phyloP scores from a whole-genome alignment of 1,284 basidiomycete genomes.

The Ceraceosorus guamensis region DNA sequence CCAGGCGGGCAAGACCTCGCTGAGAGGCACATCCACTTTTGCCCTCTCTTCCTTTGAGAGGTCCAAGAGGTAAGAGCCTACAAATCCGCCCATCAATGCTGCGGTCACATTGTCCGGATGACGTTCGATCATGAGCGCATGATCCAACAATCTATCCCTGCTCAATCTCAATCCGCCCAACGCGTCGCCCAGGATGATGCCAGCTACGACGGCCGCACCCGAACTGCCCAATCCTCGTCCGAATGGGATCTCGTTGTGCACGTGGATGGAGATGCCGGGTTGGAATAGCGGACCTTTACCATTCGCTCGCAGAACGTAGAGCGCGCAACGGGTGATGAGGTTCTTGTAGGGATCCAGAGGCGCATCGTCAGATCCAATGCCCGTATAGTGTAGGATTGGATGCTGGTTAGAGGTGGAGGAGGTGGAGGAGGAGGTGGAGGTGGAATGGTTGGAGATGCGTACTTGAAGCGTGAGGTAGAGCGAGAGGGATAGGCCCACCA shows the following conservation, averaged over 20 bases:
- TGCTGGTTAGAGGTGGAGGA: slow-evolving; percentile 7
- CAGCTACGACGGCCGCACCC: slow-evolving; percentile 94
- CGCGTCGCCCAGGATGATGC: slow-evolving; percentile 78
- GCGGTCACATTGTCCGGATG: slow-evolving; percentile 99
- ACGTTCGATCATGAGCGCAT: slow-evolving; percentile 96
- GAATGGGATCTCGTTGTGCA: slow-evolving; percentile 90
- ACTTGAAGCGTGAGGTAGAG: slow-evolving; percentile 75
- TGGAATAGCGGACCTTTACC: slow-evolving; percentile 65
- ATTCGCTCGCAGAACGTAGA: slow-evolving; percentile 91
- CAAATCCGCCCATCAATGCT: slow-evolving; percentile 91
- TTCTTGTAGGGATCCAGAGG: slow-evolving; percentile 95
- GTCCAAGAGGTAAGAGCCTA: slow-evolving; percentile 92
- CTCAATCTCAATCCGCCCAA: slow-evolving; percentile 69
- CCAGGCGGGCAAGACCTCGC: slow-evolving; percentile 94
- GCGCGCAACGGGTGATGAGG: slow-evolving; percentile 90
- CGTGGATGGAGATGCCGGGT: slow-evolving; percentile 57
- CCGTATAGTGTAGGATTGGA: slow-evolving; percentile 71
- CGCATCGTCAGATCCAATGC: slow-evolving; percentile 81
- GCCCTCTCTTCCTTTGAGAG: slow-evolving; percentile 56
- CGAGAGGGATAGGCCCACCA: slow-evolving; percentile 90
- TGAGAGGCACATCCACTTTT: slow-evolving; percentile 79
- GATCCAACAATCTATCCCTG: slow-evolving; percentile 74
- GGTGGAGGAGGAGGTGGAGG: slow-evolving; percentile 16
- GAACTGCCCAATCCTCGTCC: slow-evolving; percentile 94
- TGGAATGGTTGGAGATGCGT: slow-evolving; percentile 1